Evolutionary conservation across 176 grass and related monocot genomes (phyloP).

Genomic region (Oryza brachyantha): DNA sequence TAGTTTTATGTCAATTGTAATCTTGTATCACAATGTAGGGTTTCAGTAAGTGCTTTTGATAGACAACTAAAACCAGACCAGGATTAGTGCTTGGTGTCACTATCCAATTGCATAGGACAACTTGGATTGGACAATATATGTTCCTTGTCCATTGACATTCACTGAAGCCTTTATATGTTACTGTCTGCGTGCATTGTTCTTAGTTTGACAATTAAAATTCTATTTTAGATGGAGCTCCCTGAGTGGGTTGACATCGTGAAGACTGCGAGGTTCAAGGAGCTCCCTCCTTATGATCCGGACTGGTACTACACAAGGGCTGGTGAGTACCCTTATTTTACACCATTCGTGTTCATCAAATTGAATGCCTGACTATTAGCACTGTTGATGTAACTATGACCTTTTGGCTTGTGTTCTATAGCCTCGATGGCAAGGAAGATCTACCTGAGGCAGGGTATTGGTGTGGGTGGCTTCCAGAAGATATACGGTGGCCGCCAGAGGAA

Average conservation of each 20-base stretch:
- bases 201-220: not conserved
- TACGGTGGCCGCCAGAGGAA: constrained; percentile 65
- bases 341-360: not conserved
- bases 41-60: not conserved
- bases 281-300: constrained; percentile 61
- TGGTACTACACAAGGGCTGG: constrained; percentile 78
- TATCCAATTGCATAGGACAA: too few species aligned
- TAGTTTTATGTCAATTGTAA: not conserved
- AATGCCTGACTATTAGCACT: not conserved
- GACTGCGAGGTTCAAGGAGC: constrained; percentile 68
- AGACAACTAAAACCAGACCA: not conserved
- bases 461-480: constrained; percentile 73
- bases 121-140: too few species aligned
- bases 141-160: not conserved
- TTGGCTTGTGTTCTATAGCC: constrained; percentile 21
- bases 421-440: constrained; percentile 67
- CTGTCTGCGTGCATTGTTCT: not conserved
- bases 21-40: not conserved
- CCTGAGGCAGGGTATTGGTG: constrained; percentile 60
- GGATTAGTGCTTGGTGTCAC: not conserved
- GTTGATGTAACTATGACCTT: not conserved
- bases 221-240: constrained; percentile 57
- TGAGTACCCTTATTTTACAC: not conserved
- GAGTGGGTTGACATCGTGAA: constrained; percentile 76
- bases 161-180: not conserved